phyloP scores from a whole-genome alignment of 805 yeast genomes.

The Komagataella pastoris region DNA sequence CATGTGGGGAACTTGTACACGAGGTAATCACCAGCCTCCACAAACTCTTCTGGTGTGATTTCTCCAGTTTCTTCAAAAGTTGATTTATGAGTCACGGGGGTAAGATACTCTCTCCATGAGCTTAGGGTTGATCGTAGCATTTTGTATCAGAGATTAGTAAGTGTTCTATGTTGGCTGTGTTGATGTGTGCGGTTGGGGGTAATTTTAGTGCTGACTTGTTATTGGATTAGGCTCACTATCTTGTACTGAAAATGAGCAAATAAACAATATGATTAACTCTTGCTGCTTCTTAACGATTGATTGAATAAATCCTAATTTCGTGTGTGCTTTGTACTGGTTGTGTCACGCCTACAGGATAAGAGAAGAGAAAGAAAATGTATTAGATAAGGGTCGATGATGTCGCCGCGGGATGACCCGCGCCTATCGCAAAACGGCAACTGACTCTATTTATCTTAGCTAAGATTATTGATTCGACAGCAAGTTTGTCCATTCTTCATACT shows the following conservation, averaged over 20 bases:
- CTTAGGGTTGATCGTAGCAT: constrained; percentile 68
- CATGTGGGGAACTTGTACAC: constrained; percentile 92
- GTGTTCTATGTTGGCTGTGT: background rate
- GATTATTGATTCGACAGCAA: background rate
- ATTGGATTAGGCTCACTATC: background rate
- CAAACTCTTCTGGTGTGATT: constrained; percentile 92
- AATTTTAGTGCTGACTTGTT: background rate
- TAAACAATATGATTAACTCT: background rate
- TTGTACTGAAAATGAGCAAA: background rate
- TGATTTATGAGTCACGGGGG: constrained; percentile 82
- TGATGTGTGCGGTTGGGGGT: background rate
- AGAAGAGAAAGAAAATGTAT: background rate
- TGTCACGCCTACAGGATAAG: background rate
- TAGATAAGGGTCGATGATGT: background rate
- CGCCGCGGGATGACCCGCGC: background rate
- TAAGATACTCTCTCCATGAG: constrained; percentile 80
- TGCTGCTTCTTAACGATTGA: background rate
- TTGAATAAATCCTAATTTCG: too few species aligned
- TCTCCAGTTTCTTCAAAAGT: constrained; percentile 82
- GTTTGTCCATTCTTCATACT: background rate
- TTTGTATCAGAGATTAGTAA: background rate
- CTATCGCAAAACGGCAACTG: background rate
- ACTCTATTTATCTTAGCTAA: background rate
- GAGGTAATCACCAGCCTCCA: constrained; percentile 85
- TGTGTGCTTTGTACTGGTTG: background rate